Base-by-base conservation (phyloP, 352 stramenopile genomes). In the Aphanomyces astaci region DNA sequence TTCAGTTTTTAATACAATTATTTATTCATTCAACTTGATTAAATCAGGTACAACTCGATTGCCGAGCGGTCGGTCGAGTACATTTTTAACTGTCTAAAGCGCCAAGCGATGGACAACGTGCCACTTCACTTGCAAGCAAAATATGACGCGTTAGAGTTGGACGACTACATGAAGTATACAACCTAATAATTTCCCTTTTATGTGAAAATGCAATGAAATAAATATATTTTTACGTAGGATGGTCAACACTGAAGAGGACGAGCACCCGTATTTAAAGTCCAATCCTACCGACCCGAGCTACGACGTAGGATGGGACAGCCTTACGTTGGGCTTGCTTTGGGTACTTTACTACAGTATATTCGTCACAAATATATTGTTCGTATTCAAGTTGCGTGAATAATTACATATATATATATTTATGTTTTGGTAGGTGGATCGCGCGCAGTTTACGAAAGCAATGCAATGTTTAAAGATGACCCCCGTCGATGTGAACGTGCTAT, bases 31-130 rank as follows among this genome's bases (percentile, higher is more conserved):
- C n/a, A n/a, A n/a, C n/a, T n/a, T n/a, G n/a, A n/a, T n/a, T n/a
- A n/a, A n/a, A n/a, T n/a, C n/a, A 67, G 60, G 5, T 54, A 67
- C 60, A 56, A 67, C 19, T 54, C 60, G 9, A 67, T 67, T 25
- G 22, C 28, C 5, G 28, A 67, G 22, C 39, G 60, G 19, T 67
- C 60, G 1, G 45, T 67, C 48, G 40, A 59, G 19, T 67, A 54
- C n/a, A 67, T 67, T n/a, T 67, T 67, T 45, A 59, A 55, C 22
- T 67, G 33, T n/a, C 1, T 67, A 15, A 33, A 40, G 28, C 55
- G 59, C 45, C 60, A 67, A 60, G 36, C 60, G 5, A 40, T 62
- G 3, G 45, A 28, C n/a, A 67, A 67, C 25, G 60, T 67, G 1
- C 60, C 60, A 0, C 7, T 19, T 13, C 60, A 67, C 33, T 25